These are phyloP conservation scores for Anthoceros angustus DNA, from an alignment of 225 moss, liverwort and hornwort species.

Conservation along the genomic window DNA sequence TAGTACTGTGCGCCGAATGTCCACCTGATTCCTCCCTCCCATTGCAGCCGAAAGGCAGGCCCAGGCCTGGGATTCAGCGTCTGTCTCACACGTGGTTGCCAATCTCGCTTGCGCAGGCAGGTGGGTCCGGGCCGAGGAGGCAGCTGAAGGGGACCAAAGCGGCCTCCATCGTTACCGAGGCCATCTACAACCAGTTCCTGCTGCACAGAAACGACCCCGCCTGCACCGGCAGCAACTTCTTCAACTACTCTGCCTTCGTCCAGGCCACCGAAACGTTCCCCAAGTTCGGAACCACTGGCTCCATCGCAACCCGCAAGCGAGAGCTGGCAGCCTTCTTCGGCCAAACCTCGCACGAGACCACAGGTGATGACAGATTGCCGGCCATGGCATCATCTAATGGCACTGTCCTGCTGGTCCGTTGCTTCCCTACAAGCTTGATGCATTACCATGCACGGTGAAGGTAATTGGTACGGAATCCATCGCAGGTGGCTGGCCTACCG, in stretches of 20 bases:
- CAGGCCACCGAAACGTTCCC: conserved; percentile 39
- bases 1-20: too few relatives aligned
- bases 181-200: neutral
- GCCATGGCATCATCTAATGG: neutral
- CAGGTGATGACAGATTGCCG: conserved; percentile 17
- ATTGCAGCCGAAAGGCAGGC: too few relatives aligned
- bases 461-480: neutral
- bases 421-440: too few relatives aligned
- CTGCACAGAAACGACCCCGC: conserved; percentile 6
- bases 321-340: conserved; percentile 84
- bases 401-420: too few relatives aligned
- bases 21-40: too few relatives aligned
- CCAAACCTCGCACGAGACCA: conserved; percentile 73
- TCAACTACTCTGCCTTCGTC: conserved; percentile 63
- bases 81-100: too few relatives aligned
- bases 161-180: neutral
- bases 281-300: conserved; percentile 28
- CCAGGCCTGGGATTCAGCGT: too few relatives aligned
- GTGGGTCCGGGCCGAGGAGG: too few relatives aligned
- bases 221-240: conserved; percentile 45
- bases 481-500: neutral
- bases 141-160: too few relatives aligned
- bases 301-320: conserved; percentile 9
- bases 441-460: too few relatives aligned
- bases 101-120: too few relatives aligned